A percentile compares a stretch with the other conserved stretches of the same genome.
Evolutionary conservation across 352 stramenopile species (phyloP).

Genomic region (Thalassiosira pacifica): DNA sequence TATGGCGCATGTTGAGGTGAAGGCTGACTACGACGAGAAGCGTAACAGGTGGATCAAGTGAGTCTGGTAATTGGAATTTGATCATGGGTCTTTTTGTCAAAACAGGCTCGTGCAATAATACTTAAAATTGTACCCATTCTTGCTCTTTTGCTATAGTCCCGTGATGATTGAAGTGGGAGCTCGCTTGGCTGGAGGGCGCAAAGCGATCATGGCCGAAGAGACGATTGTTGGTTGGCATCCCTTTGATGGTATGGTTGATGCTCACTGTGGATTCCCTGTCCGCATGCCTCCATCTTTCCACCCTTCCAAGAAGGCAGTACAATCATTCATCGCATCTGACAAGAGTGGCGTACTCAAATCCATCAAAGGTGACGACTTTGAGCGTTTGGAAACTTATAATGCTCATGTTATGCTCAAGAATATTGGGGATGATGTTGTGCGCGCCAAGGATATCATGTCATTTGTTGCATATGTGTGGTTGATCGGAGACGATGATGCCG

Average conservation of each 20-base stretch:
- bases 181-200: constrained; percentile 65
- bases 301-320: constrained; percentile 47
- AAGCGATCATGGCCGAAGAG: constrained; percentile 70
- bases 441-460: constrained; percentile 62
- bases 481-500: constrained; percentile 60
- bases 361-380: constrained; percentile 58
- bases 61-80: constrained; percentile 3
- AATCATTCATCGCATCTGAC: constrained; percentile 63
- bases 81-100: background rate
- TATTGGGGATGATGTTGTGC: constrained; percentile 59
- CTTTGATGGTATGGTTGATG: constrained; percentile 72
- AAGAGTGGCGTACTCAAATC: constrained; percentile 65
- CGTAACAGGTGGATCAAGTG: constrained; percentile 56
- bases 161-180: constrained; percentile 72
- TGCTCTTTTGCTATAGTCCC: constrained; percentile 24
- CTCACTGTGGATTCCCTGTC: constrained; percentile 71
- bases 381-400: constrained; percentile 63
- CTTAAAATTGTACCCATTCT: background rate
- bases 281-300: constrained; percentile 64
- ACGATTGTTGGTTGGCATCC: constrained; percentile 64
- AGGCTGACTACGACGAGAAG: constrained; percentile 59
- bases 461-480: constrained; percentile 72
- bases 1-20: constrained; percentile 66
- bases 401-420: constrained; percentile 52
- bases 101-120: background rate